phyloP scores from a whole-genome alignment of 139 green algal species.

The Desmodesmus armatus region DNA sequence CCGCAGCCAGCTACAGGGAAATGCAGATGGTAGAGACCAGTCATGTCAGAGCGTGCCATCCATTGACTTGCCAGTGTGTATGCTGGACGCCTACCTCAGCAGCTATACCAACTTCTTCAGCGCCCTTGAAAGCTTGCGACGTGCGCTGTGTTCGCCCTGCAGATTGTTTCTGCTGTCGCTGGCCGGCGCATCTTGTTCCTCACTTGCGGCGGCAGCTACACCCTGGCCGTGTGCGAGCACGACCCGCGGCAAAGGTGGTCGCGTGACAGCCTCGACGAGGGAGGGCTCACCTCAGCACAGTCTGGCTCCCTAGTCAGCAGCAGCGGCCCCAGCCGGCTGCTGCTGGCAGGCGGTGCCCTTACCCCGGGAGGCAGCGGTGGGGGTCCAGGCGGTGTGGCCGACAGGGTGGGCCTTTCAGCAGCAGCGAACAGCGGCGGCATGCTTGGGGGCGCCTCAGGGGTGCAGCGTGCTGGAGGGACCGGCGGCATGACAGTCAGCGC shows the following conservation, averaged over 20 bases:
- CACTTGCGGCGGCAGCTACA: slow-evolving; percentile 71
- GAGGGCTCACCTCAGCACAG: neutral
- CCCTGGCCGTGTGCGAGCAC: slow-evolving; percentile 77
- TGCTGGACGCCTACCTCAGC: too few relatives aligned
- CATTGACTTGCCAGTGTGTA: too few relatives aligned
- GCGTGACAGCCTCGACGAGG: neutral
- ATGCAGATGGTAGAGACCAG: too few relatives aligned
- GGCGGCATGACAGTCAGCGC: slow-evolving; percentile 8
- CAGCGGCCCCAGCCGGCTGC: neutral
- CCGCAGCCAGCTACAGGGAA: too few relatives aligned
- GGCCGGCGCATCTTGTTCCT: slow-evolving; percentile 68
- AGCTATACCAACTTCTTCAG: too few relatives aligned
- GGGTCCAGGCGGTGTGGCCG: neutral
- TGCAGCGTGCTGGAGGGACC: neutral
- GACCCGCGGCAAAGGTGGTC: slow-evolving; percentile 46
- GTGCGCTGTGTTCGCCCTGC: too few relatives aligned
- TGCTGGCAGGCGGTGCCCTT: neutral
- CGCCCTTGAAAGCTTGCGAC: too few relatives aligned
- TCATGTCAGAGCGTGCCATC: too few relatives aligned
- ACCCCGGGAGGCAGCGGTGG: neutral
- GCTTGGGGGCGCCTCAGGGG: too few relatives aligned
- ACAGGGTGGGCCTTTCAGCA: too few relatives aligned
- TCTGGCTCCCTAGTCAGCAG: neutral
- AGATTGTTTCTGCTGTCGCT: slow-evolving; percentile 52
- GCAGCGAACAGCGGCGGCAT: neutral